A percentile compares a stretch with the other conserved stretches of the same genome.
These are phyloP conservation scores for Aspergillus luchuensis DNA, from an alignment of 2,329 filamentous ascomycete genomes.

Conservation along the genomic window DNA sequence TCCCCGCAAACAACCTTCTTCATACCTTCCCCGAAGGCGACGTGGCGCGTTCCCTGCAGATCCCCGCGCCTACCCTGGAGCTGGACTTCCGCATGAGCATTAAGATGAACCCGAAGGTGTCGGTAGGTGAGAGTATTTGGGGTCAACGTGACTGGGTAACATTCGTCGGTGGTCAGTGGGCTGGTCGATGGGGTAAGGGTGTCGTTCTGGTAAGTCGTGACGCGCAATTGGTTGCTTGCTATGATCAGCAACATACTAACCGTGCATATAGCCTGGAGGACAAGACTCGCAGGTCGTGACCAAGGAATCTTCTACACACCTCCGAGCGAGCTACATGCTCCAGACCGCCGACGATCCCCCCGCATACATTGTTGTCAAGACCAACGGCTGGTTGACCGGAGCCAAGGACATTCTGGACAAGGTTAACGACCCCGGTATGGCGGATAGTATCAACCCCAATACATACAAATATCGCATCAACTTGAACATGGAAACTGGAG, in stretches of 20 bases:
- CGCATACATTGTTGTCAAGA: constrained; percentile 51
- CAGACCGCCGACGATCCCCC: constrained; percentile 55
- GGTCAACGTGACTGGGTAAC: constrained; percentile 56
- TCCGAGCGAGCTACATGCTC: constrained; percentile 51
- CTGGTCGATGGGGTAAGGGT: constrained; percentile 55
- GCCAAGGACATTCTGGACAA: constrained; percentile 53
- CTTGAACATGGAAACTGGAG: constrained; percentile 53
- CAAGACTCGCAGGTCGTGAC: constrained; percentile 54
- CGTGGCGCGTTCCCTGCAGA: constrained; percentile 49
- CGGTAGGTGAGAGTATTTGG: constrained; percentile 50
- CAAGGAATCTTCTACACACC: constrained; percentile 50
- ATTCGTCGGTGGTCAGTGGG: constrained; percentile 55
- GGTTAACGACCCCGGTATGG: constrained; percentile 46
- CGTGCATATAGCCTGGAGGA: constrained; percentile 46
- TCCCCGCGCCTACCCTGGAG: constrained; percentile 51
- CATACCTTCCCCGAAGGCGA: constrained; percentile 55
- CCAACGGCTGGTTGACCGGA: constrained; percentile 52
- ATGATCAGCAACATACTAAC: constrained; percentile 15
- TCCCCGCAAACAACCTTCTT: constrained; percentile 54
- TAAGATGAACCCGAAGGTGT: constrained; percentile 54
- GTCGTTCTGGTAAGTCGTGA: constrained; percentile 50
- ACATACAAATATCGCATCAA: constrained; percentile 54
- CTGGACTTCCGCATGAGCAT: constrained; percentile 57
- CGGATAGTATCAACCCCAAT: constrained; percentile 51
- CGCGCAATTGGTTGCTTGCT: not conserved